Conservation (phyloP, 2,329 filamentous ascomycete species). For the Aspergillus floridensis region DNA sequence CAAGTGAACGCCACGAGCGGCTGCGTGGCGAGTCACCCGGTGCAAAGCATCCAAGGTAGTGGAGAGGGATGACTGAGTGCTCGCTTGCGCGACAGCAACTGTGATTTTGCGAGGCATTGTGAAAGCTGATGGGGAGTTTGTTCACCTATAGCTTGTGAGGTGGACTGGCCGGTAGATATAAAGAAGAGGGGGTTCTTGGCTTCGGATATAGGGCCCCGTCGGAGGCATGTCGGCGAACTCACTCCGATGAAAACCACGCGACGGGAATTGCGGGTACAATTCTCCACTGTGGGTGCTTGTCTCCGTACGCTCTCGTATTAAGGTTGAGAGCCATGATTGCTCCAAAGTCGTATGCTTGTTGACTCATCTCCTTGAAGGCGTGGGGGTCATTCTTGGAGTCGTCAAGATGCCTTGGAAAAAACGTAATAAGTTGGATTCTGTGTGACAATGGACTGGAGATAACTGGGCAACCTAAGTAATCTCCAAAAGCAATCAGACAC, state of each 20-base stretch:
- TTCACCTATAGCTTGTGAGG: not conserved
- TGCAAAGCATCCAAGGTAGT: conserved; percentile 67
- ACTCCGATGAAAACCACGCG: not conserved
- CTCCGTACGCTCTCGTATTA: not conserved
- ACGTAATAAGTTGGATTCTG: no score
- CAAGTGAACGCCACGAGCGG: conserved; percentile 60
- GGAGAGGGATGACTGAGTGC: conserved; percentile 40
- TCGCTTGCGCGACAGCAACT: conserved; percentile 48
- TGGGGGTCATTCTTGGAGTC: not conserved
- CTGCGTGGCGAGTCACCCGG: conserved; percentile 62
- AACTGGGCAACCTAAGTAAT: no score
- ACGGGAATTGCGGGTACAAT: not conserved
- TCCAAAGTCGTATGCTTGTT: not conserved
- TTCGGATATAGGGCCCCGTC: not conserved
- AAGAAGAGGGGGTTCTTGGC: not conserved
- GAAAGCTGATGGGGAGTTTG: not conserved
- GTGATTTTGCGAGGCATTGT: conserved; percentile 43
- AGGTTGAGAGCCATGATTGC: not conserved
- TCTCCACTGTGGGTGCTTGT: not conserved
- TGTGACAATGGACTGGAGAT: no score
- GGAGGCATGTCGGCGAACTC: not conserved
- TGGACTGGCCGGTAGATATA: not conserved
- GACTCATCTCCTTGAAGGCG: not conserved
- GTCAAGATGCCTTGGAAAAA: not conserved
- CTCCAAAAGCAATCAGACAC: no score